Evolutionary conservation across 148 eudicot genomes (phyloP).

Genomic region (Rheum nobile): DNA sequence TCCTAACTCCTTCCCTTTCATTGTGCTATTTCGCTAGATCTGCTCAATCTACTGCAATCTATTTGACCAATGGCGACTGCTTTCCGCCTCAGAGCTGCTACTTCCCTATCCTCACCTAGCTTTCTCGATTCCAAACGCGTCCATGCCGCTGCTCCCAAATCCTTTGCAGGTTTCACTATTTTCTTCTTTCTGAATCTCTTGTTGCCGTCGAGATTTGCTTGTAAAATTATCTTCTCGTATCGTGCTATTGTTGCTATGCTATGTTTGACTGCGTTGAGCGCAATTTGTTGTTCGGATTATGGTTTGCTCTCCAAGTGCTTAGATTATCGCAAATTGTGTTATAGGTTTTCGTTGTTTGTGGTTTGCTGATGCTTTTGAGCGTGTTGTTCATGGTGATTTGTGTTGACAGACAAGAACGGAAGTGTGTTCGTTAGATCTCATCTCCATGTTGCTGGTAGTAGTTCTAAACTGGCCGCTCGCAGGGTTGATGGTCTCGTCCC

Average conservation of each 20-base stretch:
- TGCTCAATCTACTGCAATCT: not conserved
- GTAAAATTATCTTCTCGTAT: not conserved
- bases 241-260: not conserved
- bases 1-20: not conserved
- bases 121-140: constrained; percentile 21
- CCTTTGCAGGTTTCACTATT: constrained; percentile 22
- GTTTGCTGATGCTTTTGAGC: not conserved
- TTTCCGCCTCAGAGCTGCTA: constrained; percentile 38
- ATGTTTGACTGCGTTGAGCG: not conserved
- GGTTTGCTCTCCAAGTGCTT: not conserved
- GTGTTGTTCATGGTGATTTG: constrained; percentile 1
- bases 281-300: not conserved
- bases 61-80: constrained; percentile 35
- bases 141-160: constrained; percentile 13
- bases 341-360: not conserved
- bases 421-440: constrained; percentile 32
- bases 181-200: constrained; percentile 4
- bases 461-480: constrained; percentile 16
- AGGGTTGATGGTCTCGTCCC: constrained; percentile 28
- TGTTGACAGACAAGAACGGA: constrained; percentile 30
- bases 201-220: not conserved
- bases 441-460: constrained; percentile 19
- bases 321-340: not conserved
- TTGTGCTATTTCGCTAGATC: not conserved
- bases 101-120: constrained; percentile 31